These are phyloP conservation scores for Citrus inodora DNA, from an alignment of 345 rosid genomes.

Conservation along the genomic window DNA sequence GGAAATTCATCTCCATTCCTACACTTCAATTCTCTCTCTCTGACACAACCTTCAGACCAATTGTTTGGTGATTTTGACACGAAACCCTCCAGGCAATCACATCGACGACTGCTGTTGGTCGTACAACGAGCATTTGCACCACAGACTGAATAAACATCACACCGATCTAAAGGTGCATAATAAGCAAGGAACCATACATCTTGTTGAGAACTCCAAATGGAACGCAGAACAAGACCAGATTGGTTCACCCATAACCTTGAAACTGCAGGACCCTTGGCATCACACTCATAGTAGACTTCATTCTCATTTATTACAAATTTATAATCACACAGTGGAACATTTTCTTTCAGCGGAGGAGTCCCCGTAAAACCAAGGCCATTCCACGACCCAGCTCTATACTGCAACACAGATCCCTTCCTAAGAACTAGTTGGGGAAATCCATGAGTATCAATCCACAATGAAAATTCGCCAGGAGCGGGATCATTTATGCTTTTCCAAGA, in stretches of 20 bases:
- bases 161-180: slow-evolving; percentile 40
- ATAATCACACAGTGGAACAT: background rate
- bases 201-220: slow-evolving; percentile 5
- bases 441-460: slow-evolving; percentile 12
- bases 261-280: background rate
- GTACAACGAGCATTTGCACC: slow-evolving; percentile 41
- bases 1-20: slow-evolving; percentile 33
- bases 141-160: slow-evolving; percentile 38
- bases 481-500: slow-evolving; percentile 27
- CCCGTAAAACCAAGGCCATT: slow-evolving; percentile 31
- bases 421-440: slow-evolving; percentile 28
- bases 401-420: background rate
- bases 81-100: slow-evolving; percentile 45
- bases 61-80: slow-evolving; percentile 32
- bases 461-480: slow-evolving; percentile 24
- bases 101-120: slow-evolving; percentile 35
- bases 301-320: background rate
- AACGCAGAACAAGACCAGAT: slow-evolving; percentile 26
- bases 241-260: slow-evolving; percentile 9
- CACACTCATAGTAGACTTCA: background rate
- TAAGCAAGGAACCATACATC: slow-evolving; percentile 26
- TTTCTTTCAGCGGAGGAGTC: slow-evolving; percentile 3
- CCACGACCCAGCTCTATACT: slow-evolving; percentile 27
- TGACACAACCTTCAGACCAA: slow-evolving; percentile 49
- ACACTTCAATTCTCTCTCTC: slow-evolving; percentile 34